Percentiles rank a stretch among this genome's conserved stretches.
These are phyloP conservation scores for Cordyceps cicadae DNA, from an alignment of 2,329 filamentous ascomycete species.

Conservation along the genomic window DNA sequence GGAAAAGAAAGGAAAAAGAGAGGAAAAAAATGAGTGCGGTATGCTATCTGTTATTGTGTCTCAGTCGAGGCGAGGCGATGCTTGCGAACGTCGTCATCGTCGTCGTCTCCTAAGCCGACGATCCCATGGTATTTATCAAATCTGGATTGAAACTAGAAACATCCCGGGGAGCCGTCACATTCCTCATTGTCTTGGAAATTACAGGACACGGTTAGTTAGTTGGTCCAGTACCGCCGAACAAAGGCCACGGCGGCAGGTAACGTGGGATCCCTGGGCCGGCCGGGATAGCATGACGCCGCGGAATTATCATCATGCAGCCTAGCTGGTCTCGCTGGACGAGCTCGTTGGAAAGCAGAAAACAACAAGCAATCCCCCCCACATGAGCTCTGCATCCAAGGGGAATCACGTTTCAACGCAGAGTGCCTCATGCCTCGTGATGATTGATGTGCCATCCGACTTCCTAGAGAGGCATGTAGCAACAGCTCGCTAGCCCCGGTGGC, in stretches of 20 bases:
- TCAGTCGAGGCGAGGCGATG: neutral
- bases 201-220: neutral
- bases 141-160: neutral
- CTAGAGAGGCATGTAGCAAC: slow-evolving; percentile 11
- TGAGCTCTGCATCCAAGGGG: neutral
- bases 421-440: neutral
- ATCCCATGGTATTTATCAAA: neutral
- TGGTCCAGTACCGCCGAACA: neutral
- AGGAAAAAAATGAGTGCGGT: neutral
- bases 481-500: slow-evolving; percentile 3
- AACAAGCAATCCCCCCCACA: too few species aligned
- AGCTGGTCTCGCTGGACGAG: neutral
- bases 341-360: neutral
- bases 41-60: neutral
- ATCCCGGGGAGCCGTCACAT: neutral
- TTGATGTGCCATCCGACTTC: slow-evolving; percentile 1
- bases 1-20: too few species aligned
- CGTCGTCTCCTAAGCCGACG: neutral
- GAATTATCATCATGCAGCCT: neutral
- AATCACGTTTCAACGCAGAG: slow-evolving; percentile 7
- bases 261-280: slow-evolving; percentile 3
- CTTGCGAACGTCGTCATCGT: neutral
- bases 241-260: neutral
- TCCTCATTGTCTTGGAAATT: neutral
- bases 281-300: neutral